These are phyloP conservation scores for Astrothelium subdiscretum DNA, from an alignment of 495 filamentous ascomycete genomes.

Conservation along the genomic window DNA sequence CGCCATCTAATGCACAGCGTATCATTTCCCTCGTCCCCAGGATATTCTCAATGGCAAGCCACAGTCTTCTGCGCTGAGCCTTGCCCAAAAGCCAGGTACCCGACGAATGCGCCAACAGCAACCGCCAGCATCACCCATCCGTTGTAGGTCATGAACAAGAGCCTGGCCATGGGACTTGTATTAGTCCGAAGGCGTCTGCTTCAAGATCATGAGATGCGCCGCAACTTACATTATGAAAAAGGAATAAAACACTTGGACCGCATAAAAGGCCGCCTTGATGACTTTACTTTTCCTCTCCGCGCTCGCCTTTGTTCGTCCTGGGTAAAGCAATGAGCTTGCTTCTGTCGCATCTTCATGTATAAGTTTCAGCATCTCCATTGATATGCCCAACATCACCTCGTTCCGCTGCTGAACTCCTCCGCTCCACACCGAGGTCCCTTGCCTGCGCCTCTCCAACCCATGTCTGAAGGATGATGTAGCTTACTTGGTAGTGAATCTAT, in stretches of 20 bases:
- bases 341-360: constrained; percentile 19
- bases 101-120: constrained; percentile 76
- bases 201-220: not conserved
- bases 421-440: constrained; percentile 1
- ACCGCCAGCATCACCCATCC: constrained; percentile 93
- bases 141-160: constrained; percentile 99
- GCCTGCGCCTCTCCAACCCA: not conserved
- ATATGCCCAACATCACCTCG: not conserved
- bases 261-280: constrained; percentile 75
- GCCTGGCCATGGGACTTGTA: constrained; percentile 41
- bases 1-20: too few relatives aligned
- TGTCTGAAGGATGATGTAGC: constrained; percentile 15
- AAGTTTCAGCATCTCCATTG: constrained; percentile 9
- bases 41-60: constrained; percentile 62
- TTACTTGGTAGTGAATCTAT: constrained; percentile 44
- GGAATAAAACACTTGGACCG: constrained; percentile 91
- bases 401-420: not conserved
- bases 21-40: not conserved
- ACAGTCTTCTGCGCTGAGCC: constrained; percentile 63
- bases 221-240: constrained; percentile 96
- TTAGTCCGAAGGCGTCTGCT: not conserved
- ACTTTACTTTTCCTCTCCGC: constrained; percentile 50
- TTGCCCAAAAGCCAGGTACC: constrained; percentile 64
- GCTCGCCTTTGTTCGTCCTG: constrained; percentile 42
- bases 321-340: constrained; percentile 61